Evolutionary conservation across 2,329 filamentous ascomycete species (phyloP).

Genomic region (Ophiostoma triangulosporum): DNA sequence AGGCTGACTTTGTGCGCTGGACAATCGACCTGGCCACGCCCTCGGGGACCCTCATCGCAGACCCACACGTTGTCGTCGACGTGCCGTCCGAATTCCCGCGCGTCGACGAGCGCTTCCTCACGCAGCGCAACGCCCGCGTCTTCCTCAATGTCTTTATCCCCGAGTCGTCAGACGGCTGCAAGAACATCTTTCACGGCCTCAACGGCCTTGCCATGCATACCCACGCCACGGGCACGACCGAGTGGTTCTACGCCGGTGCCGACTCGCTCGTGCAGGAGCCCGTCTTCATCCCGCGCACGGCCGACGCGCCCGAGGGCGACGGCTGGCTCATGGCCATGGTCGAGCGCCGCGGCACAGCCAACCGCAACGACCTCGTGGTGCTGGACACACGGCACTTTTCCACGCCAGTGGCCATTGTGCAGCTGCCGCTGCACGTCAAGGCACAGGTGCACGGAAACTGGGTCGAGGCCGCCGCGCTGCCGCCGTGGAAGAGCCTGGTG

Average conservation of each 20-base stretch:
- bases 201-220: slow-evolving; percentile 23
- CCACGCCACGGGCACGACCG: slow-evolving; percentile 15
- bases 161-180: neutral
- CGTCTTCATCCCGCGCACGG: slow-evolving; percentile 26
- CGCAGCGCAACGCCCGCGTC: slow-evolving; percentile 15
- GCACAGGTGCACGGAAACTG: slow-evolving; percentile 17
- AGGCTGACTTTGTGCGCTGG: slow-evolving; percentile 30
- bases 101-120: slow-evolving; percentile 26
- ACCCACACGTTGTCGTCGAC: slow-evolving; percentile 19
- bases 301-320: slow-evolving; percentile 25
- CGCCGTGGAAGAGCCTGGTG: neutral
- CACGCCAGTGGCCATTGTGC: slow-evolving; percentile 12
- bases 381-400: slow-evolving; percentile 15
- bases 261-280: slow-evolving; percentile 29
- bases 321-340: slow-evolving; percentile 28
- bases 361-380: slow-evolving; percentile 16
- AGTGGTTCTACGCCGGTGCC: slow-evolving; percentile 22
- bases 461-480: slow-evolving; percentile 11
- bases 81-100: slow-evolving; percentile 22
- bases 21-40: slow-evolving; percentile 22
- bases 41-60: slow-evolving; percentile 16
- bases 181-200: neutral
- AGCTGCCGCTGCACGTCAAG: slow-evolving; percentile 13
- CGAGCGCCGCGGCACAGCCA: slow-evolving; percentile 14
- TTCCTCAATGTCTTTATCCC: slow-evolving; percentile 18